Base-by-base conservation (phyloP, 306 rosid genomes). In the Phaseolus lunatus region DNA sequence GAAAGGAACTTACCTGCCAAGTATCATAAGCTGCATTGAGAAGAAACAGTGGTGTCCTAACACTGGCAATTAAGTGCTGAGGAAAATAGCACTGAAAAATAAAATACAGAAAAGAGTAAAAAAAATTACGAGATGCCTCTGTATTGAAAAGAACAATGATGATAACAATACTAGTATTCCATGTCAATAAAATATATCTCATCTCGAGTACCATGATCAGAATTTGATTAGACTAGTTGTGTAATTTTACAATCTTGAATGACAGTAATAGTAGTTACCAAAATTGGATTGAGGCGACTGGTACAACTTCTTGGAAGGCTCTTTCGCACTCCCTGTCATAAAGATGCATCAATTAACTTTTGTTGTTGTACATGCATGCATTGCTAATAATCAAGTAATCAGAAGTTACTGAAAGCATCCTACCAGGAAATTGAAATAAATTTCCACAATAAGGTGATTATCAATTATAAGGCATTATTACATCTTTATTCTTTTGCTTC, bases 21-120 rank as follows among this genome's bases (percentile, higher is more conserved):
- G 90, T 86, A 83, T 93, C 98, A 81, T 93, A 91, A 66, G 97
- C 98, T 78, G 96, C 88, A 75, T 93, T 93, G 45, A 93, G 88
- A 82, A 93, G 89, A 87, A 91, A 93, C 70, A 93, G 73, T 12
- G 98, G 97, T 5, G 98, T 89, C 86, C 86, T 85, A 19, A 93
- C 83, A 67, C 87, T 78, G 72, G 90, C 87, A 70, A 93, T 85
- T 84, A 87, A 56, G 83, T 86, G 84, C 82, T 91, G 93, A 70
- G 98, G 97, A 74, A 91, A 91, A 81, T 89, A 91, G 85, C 98
- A 93, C 97, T 93, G 85, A 33, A 37, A n/a, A 79, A 75, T 3
- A 66, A 4, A 65, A 23, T 43, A 39, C 6, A 13, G 13, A 52
- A 70, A 29, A 22, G 58, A 39, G 18, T 19, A n/a, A 14, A 2